Base-by-base conservation (phyloP, 2,329 filamentous ascomycete genomes). In the Tolypocladium cylindrosporum region DNA sequence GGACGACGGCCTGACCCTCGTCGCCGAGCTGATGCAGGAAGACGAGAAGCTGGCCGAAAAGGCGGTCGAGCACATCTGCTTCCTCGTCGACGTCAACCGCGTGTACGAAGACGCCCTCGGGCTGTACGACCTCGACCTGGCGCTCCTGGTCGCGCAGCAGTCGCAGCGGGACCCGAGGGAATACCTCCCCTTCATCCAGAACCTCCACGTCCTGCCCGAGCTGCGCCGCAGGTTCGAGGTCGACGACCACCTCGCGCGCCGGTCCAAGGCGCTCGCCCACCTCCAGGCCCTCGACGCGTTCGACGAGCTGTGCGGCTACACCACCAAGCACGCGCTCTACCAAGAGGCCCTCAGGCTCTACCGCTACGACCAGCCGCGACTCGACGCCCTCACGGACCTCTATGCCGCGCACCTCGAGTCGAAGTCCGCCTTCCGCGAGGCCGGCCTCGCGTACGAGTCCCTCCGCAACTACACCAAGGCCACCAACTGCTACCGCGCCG, bases 11-110 rank as follows among this genome's bases (percentile, higher is more conserved):
- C 77, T 99, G 55, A 76, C 76, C 2, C 84, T 97, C 39, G 89
- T 97, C 40, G 87, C 90, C 4, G 81, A 86, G 57, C 75, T 99
- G 41, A 82, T 85, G 77, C 79, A 82, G 57, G 81, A 87, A 63
- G 83, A 88, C 55, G 77, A 84, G 48, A 81, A 85, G 56, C 79
- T 92, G 63, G 90, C 91, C 0, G 93, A 97, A 64, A 88, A 87
- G 70, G 93, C 93, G 0, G 88, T 97, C 27, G 91, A 97, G 69
- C 94, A 99, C 68, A 97, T 99, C 60, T 97, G 91, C 78, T 99
- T 99, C 78, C 81, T 99, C 48, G 90, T 92, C 0, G 94, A 99
- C 71, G 88, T 95, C 52, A 95, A 97, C 70, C 86, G 86, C 43
- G 82, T 99, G 0, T 99, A 96, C 67, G 90, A 97, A 61, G 87